phyloP scores from a whole-genome alignment of 805 yeast species.

The Clavispora vitiphila region DNA sequence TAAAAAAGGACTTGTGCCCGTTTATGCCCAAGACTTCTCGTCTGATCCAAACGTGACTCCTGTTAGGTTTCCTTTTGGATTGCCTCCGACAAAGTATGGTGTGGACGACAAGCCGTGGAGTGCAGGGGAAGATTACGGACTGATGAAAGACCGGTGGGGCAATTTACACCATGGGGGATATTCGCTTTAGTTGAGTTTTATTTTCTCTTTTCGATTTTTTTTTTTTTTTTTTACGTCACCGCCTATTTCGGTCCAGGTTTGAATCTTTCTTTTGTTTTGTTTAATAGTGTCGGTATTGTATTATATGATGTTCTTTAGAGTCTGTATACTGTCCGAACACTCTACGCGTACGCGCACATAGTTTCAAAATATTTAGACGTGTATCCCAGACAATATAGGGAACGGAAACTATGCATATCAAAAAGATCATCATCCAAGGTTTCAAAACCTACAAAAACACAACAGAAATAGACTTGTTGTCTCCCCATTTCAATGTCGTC shows the following conservation, averaged over 20 bases:
- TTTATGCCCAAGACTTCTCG: slow-evolving; percentile 32
- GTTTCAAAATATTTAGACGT: neutral
- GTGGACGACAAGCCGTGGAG: slow-evolving; percentile 49
- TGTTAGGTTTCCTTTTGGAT: slow-evolving; percentile 47
- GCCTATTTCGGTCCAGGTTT: too few species aligned
- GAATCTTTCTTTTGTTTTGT: neutral
- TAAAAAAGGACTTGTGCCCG: slow-evolving; percentile 37
- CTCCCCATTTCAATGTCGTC: slow-evolving; percentile 78
- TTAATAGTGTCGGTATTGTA: neutral
- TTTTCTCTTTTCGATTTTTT: too few species aligned
- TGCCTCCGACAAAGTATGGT: slow-evolving; percentile 44
- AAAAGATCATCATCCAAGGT: slow-evolving; percentile 74
- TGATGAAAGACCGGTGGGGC: slow-evolving; percentile 7
- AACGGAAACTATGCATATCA: slow-evolving; percentile 29
- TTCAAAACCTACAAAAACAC: slow-evolving; percentile 89
- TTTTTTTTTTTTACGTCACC: too few species aligned
- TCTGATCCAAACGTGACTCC: slow-evolving; percentile 20
- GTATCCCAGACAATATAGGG: neutral
- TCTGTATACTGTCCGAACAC: neutral
- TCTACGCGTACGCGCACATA: neutral
- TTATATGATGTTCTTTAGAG: neutral
- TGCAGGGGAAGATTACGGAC: slow-evolving; percentile 4
- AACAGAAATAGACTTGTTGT: slow-evolving; percentile 68
- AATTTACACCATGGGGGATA: slow-evolving; percentile 3
- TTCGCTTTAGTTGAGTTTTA: too few species aligned